Percentiles rank a stretch among this genome's conserved stretches.
These are phyloP conservation scores for Aspergillus niger DNA, from an alignment of 2,329 filamentous ascomycete species.

Conservation along the genomic window DNA sequence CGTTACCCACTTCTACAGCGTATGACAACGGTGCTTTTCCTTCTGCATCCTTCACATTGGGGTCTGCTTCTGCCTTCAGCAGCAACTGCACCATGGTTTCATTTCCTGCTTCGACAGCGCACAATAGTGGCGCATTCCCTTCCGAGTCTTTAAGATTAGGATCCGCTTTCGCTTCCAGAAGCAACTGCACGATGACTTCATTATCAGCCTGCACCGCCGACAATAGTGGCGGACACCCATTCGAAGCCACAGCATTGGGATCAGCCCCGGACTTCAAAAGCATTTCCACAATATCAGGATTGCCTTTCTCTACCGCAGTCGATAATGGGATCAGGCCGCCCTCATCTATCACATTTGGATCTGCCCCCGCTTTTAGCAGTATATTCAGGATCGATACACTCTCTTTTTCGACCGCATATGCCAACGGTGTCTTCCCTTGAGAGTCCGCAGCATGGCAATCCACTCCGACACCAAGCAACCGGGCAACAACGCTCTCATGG, in stretches of 20 bases:
- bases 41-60: conserved; percentile 10
- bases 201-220: conserved; percentile 24
- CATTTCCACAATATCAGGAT: conserved; percentile 22
- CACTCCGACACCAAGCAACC: conserved; percentile 14
- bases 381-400: conserved; percentile 17
- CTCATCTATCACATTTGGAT: conserved; percentile 18
- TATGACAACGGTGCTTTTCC: conserved; percentile 17
- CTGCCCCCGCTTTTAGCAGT: conserved; percentile 19
- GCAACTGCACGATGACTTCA: conserved; percentile 22
- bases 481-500: conserved; percentile 19
- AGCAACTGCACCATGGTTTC: conserved; percentile 20
- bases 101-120: conserved; percentile 21
- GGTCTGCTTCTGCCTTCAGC: conserved; percentile 18
- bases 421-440: conserved; percentile 21
- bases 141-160: conserved; percentile 17
- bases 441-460: conserved; percentile 20
- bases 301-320: conserved; percentile 22
- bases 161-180: conserved; percentile 20
- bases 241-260: conserved; percentile 13
- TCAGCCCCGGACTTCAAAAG: conserved; percentile 23
- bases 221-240: conserved; percentile 16
- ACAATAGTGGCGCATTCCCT: conserved; percentile 17
- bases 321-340: conserved; percentile 19
- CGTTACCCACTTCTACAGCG: conserved; percentile 23
- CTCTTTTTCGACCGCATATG: conserved; percentile 20